Evolutionary conservation across 2,329 filamentous ascomycete genomes (phyloP), one percentile per base, ranked within the genome.

Genomic region (Monosporascus sp.): DNA sequence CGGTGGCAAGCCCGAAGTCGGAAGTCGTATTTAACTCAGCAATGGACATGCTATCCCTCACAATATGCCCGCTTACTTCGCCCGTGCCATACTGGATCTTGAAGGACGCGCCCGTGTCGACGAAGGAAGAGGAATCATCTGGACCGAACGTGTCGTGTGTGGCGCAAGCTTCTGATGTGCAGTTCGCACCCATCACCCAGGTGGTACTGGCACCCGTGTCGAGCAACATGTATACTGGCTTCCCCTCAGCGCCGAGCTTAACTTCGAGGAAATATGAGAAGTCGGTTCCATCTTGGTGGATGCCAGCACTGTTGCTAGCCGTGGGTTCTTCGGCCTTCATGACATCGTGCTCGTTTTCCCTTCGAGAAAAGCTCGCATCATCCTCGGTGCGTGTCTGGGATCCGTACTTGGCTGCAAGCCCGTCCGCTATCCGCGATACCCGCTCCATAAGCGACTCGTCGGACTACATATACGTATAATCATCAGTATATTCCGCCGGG

Each of bases 171-270:
- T 77, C 69, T 3, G 82, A 83, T 17, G 69, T 77, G 73, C 91
- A 96, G 51, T 78, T 73, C 17, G 82, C 75, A 31, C 86, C 82
- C 82, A 94, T 94, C 20, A 96, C 82, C 91, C 91, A 96, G 14
- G 86, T 91, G 54, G 89, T 90, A 22, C 81, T 81, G 40, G 84
- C 83, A 26, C 85, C 85, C 7, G 84, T 86, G 65, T 88, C 85
- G 53, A 87, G 71, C 26, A 87, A 75, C 78, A 88, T 80, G 60
- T 80, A 81, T 59, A 87, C 60, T 2, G 75, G 66, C 58, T 79
- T 81, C 43, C 70, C 69, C 15, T 73, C 69, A 3, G 83, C 82
- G 15, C 85, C 85, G 17, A 88, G 64, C 37, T 72, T 62, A 17
- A 79, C 80, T 63, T 82, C 69, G 44, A 83, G 69, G 60, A 87